phyloP scores from a whole-genome alignment of 306 rosid genomes.

The Trichosanthes cucumerina region DNA sequence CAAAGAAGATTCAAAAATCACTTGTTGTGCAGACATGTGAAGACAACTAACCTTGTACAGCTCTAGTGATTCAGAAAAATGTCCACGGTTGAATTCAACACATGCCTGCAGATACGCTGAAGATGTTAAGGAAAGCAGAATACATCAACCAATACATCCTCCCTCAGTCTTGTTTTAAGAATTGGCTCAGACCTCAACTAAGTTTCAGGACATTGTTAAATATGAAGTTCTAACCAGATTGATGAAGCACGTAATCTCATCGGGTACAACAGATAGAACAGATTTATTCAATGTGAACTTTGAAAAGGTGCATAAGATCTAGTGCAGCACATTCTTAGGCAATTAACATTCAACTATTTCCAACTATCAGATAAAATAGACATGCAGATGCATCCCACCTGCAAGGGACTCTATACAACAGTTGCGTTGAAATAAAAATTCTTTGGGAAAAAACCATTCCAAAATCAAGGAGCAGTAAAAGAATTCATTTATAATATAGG shows the following conservation, averaged over 20 bases:
- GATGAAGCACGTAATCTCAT: background rate
- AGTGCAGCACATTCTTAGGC: background rate
- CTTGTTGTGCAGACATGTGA: constrained; percentile 17
- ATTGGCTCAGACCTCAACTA: background rate
- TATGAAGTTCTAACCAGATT: background rate
- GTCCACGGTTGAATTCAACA: constrained; percentile 91
- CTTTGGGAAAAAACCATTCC: background rate
- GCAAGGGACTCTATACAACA: background rate
- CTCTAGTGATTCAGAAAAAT: constrained; percentile 78
- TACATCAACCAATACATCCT: background rate
- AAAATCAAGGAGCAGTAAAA: background rate
- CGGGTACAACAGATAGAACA: background rate
- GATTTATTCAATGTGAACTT: background rate
- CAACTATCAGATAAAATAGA: background rate
- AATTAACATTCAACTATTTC: background rate
- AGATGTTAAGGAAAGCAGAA: constrained; percentile 9
- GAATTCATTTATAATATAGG: background rate
- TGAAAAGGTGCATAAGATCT: background rate
- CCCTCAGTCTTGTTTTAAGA: background rate
- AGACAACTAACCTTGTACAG: constrained; percentile 73
- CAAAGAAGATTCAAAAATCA: background rate
- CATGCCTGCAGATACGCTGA: constrained; percentile 67
- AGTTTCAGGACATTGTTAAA: background rate
- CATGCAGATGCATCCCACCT: background rate
- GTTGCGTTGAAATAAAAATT: background rate